These are phyloP conservation scores for Hymenoscyphus scutula DNA, from an alignment of 2,329 filamentous ascomycete genomes.

Conservation along the genomic window DNA sequence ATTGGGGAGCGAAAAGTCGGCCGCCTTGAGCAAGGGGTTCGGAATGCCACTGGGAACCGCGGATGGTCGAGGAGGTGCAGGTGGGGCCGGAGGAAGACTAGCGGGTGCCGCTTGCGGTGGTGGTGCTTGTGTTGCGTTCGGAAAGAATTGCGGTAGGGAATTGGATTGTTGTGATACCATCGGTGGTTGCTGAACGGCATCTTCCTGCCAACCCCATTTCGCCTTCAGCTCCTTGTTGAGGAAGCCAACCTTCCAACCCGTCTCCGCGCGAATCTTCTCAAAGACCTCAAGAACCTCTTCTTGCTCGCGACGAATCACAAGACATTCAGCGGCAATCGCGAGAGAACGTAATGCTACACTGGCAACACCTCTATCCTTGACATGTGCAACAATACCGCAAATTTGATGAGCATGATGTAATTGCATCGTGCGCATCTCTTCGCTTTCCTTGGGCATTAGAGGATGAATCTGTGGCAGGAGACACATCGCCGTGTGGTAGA, in stretches of 20 bases:
- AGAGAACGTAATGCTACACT: constrained; percentile 78
- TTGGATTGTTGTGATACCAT: constrained; percentile 24
- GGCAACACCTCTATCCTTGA: constrained; percentile 75
- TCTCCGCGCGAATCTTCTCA: constrained; percentile 69
- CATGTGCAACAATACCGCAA: constrained; percentile 85
- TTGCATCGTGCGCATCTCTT: constrained; percentile 69
- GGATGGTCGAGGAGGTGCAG: constrained; percentile 20
- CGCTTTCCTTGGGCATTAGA: constrained; percentile 50
- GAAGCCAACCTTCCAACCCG: constrained; percentile 73
- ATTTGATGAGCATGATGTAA: constrained; percentile 77
- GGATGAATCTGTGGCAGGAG: constrained; percentile 80
- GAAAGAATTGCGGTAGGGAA: constrained; percentile 33
- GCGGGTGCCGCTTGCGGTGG: constrained; percentile 20
- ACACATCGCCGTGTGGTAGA: constrained; percentile 85
- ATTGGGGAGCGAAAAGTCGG: constrained; percentile 74
- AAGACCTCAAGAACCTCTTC: constrained; percentile 78
- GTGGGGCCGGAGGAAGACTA: constrained; percentile 29
- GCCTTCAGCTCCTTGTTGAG: constrained; percentile 71
- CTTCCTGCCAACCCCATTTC: constrained; percentile 69
- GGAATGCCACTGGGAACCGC: constrained; percentile 47
- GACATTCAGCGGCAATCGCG: constrained; percentile 70
- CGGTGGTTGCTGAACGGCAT: constrained; percentile 33
- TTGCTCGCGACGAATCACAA: constrained; percentile 69
- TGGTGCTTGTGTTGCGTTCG: constrained; percentile 26
- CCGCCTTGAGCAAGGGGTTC: constrained; percentile 68